Evolutionary conservation across 1,139 yeast genomes (phyloP), one percentile per base, ranked within the genome.

Genomic region (Candida glucosophila): DNA sequence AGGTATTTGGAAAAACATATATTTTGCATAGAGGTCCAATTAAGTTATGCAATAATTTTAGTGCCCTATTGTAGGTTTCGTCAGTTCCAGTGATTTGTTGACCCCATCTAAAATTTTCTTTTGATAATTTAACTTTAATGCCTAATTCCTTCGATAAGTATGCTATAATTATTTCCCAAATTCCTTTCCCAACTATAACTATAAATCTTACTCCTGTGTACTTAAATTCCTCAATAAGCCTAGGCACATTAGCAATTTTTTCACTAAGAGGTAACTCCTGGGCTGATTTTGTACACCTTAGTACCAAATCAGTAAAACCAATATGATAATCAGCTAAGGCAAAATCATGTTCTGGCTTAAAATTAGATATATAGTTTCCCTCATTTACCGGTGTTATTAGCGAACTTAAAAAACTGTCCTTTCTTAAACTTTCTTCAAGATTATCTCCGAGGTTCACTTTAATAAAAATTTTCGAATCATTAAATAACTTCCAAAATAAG

Each of bases 271-370:
- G 47, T 12, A 80, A 56, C 34, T 79, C 81, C 14, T 58, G 64
- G 2, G 78, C 77, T 6, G 73, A 64, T 23, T 58, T 57, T 0
- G 90, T 79, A 19, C 85, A 77, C 23, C 92, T 49, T 12, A 69
- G 51, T 3, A 79, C 81, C 29, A 80, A 54, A 40, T 81, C 90
- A 0, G 88, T 77, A 45, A 80, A 78, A 0, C 92, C 93, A 4
- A 78, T 64, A 5, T 59, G 50, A 40, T 59, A 71, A 17, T 56
- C 48, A 1, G 58, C 45, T 13, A 77, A 45, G 2, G 47, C 49
- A 34, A 61, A 69, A 35, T 77, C 81, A 25, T 68, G 63, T 13
- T 41, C 41, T 3, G 55, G 63, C 35, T 66, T 73, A 13, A 85
- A 83, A 22, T 75, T 68, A 21, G 67, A 67, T 52, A 72, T 66